Evolutionary conservation across 495 filamentous ascomycete genomes (phyloP).

Genomic region (Emericellopsis terricola): DNA sequence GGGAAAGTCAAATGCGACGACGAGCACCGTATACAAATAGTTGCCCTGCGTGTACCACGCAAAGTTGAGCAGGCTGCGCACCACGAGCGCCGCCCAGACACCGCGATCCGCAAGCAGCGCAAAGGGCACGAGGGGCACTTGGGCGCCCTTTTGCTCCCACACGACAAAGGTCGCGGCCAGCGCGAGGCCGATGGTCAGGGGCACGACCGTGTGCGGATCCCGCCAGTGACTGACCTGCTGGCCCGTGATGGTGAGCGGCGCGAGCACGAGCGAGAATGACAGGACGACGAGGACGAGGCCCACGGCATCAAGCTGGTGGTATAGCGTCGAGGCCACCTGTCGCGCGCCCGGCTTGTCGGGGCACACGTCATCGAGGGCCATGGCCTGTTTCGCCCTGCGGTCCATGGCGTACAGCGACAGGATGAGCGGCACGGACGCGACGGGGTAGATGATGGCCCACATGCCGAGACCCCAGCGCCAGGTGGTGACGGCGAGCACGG

Average conservation of each 20-base stretch:
- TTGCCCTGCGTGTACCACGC: slow-evolving; percentile 3
- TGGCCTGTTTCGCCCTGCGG: slow-evolving; percentile 12
- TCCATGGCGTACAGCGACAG: slow-evolving; percentile 32
- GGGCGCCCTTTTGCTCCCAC: slow-evolving; percentile 39
- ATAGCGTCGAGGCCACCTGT: slow-evolving; percentile 26
- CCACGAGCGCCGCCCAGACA: slow-evolving; percentile 24
- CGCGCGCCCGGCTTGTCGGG: slow-evolving; percentile 1
- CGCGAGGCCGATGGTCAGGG: slow-evolving; percentile 35
- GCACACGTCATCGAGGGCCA: background rate
- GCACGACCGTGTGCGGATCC: slow-evolving; percentile 32
- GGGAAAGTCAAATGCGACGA: slow-evolving; percentile 2
- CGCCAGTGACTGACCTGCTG: slow-evolving; percentile 24
- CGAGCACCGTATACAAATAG: slow-evolving; percentile 3
- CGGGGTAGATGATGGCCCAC: slow-evolving; percentile 37
- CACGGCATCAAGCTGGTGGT: slow-evolving; percentile 37
- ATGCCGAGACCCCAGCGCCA: slow-evolving; percentile 48
- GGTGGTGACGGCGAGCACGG: slow-evolving; percentile 21
- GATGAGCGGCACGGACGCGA: slow-evolving; percentile 32
- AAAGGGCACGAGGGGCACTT: slow-evolving; percentile 39
- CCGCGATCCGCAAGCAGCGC: slow-evolving; percentile 40
- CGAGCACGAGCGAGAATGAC: slow-evolving; percentile 42
- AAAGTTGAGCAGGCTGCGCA: slow-evolving; percentile 2
- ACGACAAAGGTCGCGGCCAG: slow-evolving; percentile 38
- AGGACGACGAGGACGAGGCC: slow-evolving; percentile 38
- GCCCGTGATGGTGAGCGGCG: slow-evolving; percentile 37